Percentiles rank a stretch among this genome's conserved stretches.
Conservation (phyloP, 225 moss, liverwort and hornwort species). For the Sphagnum contortum region DNA sequence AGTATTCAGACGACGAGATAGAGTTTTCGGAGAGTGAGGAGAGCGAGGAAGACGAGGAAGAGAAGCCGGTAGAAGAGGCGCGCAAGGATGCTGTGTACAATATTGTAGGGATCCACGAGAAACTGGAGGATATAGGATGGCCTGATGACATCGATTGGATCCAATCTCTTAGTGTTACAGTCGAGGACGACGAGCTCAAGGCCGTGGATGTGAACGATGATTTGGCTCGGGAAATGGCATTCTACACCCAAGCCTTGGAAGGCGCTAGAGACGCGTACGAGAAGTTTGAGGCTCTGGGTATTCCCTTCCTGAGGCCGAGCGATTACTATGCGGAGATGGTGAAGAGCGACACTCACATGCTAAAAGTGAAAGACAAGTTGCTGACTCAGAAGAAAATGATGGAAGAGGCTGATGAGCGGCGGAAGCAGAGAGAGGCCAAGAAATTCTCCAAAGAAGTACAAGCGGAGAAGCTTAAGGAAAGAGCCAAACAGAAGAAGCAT, state of each 20-base stretch:
- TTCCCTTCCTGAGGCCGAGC: conserved; percentile 73
- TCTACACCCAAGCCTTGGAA: conserved; percentile 88
- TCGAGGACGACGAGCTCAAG: conserved; percentile 23
- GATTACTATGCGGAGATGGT: conserved; percentile 99
- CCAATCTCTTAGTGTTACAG: conserved; percentile 45
- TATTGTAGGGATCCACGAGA: conserved; percentile 61
- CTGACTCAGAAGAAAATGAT: conserved; percentile 69
- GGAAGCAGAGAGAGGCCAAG: conserved; percentile 85
- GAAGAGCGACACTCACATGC: conserved; percentile 92
- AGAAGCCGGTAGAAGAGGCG: conserved; percentile 50
- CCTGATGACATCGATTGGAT: conserved; percentile 70
- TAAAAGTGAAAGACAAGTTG: conserved; percentile 92
- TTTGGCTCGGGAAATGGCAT: conserved; percentile 84
- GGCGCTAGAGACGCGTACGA: conserved; percentile 68
- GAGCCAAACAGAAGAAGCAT: conserved; percentile 86
- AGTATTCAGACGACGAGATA: conserved; percentile 48
- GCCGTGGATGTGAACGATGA: conserved; percentile 83
- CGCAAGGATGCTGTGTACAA: conserved; percentile 87
- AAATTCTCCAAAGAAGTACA: conserved; percentile 96
- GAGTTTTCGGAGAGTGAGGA: conserved; percentile 50
- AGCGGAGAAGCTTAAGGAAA: conserved; percentile 80
- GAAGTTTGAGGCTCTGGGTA: conserved; percentile 47
- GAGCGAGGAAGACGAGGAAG: conserved; percentile 49
- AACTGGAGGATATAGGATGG: conserved; percentile 91
- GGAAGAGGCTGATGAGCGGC: conserved; percentile 85